phyloP scores from a whole-genome alignment of 495 filamentous ascomycete genomes.

The Aspergillus steynii region DNA sequence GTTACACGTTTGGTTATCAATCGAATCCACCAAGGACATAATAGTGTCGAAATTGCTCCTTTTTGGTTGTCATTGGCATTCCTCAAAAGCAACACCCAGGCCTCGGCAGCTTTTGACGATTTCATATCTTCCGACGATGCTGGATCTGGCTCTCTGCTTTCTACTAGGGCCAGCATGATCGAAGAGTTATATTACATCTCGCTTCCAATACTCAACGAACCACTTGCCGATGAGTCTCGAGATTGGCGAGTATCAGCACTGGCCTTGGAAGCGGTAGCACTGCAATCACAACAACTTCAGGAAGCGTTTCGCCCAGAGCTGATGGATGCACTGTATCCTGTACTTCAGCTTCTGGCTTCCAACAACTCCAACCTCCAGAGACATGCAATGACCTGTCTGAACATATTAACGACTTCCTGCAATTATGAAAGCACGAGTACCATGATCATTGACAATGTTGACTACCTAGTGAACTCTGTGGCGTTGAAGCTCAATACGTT shows the following conservation, averaged over 20 bases:
- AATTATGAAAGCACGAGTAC: slow-evolving; percentile 72
- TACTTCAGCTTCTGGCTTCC: slow-evolving; percentile 83
- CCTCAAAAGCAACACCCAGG: slow-evolving; percentile 52
- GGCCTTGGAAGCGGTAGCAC: slow-evolving; percentile 71
- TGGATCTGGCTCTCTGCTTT: slow-evolving; percentile 32
- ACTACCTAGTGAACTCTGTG: slow-evolving; percentile 95
- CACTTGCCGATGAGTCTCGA: slow-evolving; percentile 47
- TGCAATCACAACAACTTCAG: slow-evolving; percentile 66
- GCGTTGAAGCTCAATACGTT: slow-evolving; percentile 86
- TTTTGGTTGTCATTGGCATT: slow-evolving; percentile 83
- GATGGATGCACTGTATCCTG: slow-evolving; percentile 87
- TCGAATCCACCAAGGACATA: slow-evolving; percentile 54
- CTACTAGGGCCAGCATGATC: slow-evolving; percentile 55
- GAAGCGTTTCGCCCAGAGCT: slow-evolving; percentile 78
- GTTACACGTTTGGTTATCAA: slow-evolving; percentile 60
- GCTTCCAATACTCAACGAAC: slow-evolving; percentile 58
- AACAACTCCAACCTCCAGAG: slow-evolving; percentile 63
- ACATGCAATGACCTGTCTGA: slow-evolving; percentile 83
- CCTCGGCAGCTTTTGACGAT: slow-evolving; percentile 58
- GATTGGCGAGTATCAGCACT: slow-evolving; percentile 74
- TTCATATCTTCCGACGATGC: slow-evolving; percentile 56
- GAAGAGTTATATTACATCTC: slow-evolving; percentile 83
- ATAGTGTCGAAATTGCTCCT: slow-evolving; percentile 60
- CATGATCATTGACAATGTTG: slow-evolving; percentile 86
- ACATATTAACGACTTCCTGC: slow-evolving; percentile 73